phyloP scores from a whole-genome alignment of 176 grass and related monocot species.

The Areca catechu region DNA sequence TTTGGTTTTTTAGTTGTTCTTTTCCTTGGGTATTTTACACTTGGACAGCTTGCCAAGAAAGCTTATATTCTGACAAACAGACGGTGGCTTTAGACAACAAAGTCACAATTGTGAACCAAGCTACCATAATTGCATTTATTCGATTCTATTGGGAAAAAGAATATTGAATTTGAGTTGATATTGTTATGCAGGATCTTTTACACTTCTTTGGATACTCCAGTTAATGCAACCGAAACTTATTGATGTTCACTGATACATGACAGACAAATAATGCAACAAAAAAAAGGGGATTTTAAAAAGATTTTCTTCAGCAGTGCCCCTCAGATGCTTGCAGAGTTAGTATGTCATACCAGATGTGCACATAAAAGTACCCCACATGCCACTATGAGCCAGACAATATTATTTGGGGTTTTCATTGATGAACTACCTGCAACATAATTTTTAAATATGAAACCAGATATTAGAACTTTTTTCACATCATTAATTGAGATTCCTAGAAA shows the following conservation, averaged over 20 bases:
- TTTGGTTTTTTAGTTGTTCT: slow-evolving; percentile 23
- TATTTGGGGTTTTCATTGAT: slow-evolving; percentile 23
- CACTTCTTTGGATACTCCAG: too few species aligned
- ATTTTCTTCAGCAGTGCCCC: too few species aligned
- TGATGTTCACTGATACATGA: too few species aligned
- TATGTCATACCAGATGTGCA: slow-evolving; percentile 16
- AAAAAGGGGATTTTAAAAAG: too few species aligned
- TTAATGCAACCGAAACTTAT: too few species aligned
- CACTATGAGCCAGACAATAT: slow-evolving; percentile 16
- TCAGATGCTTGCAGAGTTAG: neutral
- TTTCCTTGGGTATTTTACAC: slow-evolving; percentile 30
- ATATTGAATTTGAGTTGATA: too few species aligned
- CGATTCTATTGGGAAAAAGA: too few species aligned
- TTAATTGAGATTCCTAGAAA: neutral
- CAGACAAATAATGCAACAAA: too few species aligned
- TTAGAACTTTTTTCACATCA: slow-evolving; percentile 1
- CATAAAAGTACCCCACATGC: slow-evolving; percentile 10
- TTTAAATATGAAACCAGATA: slow-evolving; percentile 1
- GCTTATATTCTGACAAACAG: slow-evolving; percentile 24
- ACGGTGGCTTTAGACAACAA: slow-evolving; percentile 22
- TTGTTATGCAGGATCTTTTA: too few species aligned
- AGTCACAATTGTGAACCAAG: neutral
- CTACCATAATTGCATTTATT: too few species aligned
- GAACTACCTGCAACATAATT: slow-evolving; percentile 35
- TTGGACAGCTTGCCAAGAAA: slow-evolving; percentile 34